Percentiles rank a stretch among this genome's conserved stretches.
Evolutionary conservation across 805 yeast species (phyloP).

Genomic region (Metschnikowia lachancei): DNA sequence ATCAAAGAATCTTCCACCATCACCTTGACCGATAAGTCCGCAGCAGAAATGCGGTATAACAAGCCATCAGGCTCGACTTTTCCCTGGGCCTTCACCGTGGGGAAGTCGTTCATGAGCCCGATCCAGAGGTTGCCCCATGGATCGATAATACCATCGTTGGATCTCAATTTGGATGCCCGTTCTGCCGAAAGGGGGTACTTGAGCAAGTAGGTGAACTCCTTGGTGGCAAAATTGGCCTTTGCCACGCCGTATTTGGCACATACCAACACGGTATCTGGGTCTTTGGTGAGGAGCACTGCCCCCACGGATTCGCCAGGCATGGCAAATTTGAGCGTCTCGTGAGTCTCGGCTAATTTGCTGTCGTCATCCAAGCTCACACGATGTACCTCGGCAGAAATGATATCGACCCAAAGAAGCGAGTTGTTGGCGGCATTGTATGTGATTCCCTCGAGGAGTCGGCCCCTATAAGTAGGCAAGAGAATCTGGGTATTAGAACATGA

Average conservation of each 20-base stretch:
- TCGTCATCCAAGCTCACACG: constrained; percentile 27
- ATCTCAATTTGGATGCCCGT: constrained; percentile 32
- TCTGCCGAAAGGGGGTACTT: constrained; percentile 33
- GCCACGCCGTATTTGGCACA: constrained; percentile 70
- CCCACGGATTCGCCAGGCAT: constrained; percentile 54
- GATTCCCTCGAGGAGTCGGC: constrained; percentile 63
- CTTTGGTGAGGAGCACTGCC: constrained; percentile 63
- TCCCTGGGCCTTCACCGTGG: constrained; percentile 22
- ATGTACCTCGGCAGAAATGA: constrained; percentile 41
- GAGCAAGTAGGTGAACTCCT: constrained; percentile 39
- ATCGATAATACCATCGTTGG: constrained; percentile 83
- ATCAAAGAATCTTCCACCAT: constrained; percentile 41
- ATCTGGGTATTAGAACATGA: constrained; percentile 13
- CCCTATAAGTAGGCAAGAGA: constrained; percentile 31
- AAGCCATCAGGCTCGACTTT: constrained; percentile 50
- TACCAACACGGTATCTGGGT: constrained; percentile 49
- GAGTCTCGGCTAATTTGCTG: constrained; percentile 22
- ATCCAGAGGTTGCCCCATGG: constrained; percentile 75
- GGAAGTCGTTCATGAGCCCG: constrained; percentile 73
- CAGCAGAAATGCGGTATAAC: constrained; percentile 33
- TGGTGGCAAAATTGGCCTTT: constrained; percentile 44
- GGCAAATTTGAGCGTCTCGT: constrained; percentile 39
- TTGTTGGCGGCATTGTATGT: constrained; percentile 57
- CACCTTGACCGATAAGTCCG: constrained; percentile 29
- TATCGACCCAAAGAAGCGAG: constrained; percentile 50